Conservation (phyloP, 2,329 filamentous ascomycete species). For the Pyrenochaeta sp. region DNA sequence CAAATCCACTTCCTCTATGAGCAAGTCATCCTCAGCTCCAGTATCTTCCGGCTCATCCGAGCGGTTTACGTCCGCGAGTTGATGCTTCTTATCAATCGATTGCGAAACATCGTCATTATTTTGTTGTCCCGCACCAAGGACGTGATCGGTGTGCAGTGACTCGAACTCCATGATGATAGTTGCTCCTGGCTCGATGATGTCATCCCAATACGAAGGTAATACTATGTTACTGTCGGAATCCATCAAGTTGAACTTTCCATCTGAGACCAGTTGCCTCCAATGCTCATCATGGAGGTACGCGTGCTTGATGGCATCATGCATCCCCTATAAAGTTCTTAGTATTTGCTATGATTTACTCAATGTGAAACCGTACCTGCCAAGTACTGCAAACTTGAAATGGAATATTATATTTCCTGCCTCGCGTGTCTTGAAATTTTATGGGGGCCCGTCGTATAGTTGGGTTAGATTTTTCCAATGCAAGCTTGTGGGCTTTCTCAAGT, state of each 20-base stretch:
- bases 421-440: constrained; percentile 21
- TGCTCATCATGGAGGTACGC: neutral
- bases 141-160: neutral
- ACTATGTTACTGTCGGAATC: constrained; percentile 8
- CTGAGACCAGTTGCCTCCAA: neutral
- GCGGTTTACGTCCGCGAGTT: too few relatives aligned
- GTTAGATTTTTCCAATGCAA: neutral
- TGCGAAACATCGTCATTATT: too few relatives aligned
- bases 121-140: too few relatives aligned
- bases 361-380: constrained; percentile 11
- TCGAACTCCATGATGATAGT: constrained; percentile 12
- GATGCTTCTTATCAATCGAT: too few relatives aligned
- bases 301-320: constrained; percentile 7
- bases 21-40: too few relatives aligned
- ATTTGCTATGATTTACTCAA: neutral
- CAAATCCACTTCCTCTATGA: too few relatives aligned
- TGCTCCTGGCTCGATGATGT: constrained; percentile 11
- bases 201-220: constrained; percentile 8
- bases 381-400: constrained; percentile 15
- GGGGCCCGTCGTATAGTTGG: neutral
- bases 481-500: neutral
- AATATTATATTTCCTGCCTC: constrained; percentile 16
- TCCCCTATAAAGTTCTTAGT: constrained; percentile 8
- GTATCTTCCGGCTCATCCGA: too few relatives aligned
- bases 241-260: constrained; percentile 6